Percentiles rank a stretch among this genome's conserved stretches.
Evolutionary conservation across 2,329 filamentous ascomycete genomes (phyloP).

Genomic region (Hymenoscyphus repandus): DNA sequence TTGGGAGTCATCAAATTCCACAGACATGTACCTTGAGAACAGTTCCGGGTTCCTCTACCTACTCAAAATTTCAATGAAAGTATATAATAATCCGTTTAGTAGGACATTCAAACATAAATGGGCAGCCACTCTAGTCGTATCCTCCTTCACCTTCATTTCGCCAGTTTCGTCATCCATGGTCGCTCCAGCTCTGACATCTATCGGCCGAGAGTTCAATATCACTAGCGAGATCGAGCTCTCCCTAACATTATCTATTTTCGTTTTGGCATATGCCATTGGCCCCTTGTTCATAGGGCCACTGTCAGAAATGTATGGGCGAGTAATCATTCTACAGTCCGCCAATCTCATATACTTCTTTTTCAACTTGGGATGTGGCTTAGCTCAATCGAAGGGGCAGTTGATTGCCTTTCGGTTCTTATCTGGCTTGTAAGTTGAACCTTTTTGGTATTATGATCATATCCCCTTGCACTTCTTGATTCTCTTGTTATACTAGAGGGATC

Average conservation of each 20-base stretch:
- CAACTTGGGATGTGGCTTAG: conserved; percentile 45
- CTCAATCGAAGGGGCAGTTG: conserved; percentile 35
- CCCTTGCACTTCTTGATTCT: too few species aligned
- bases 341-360: conserved; percentile 47
- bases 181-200: conserved; percentile 42
- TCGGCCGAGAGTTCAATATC: conserved; percentile 49
- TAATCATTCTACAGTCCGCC: conserved; percentile 35
- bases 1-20: too few species aligned
- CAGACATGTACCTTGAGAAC: too few species aligned
- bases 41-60: too few species aligned
- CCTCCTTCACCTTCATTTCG: conserved; percentile 43
- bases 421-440: conserved; percentile 32
- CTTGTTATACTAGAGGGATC: too few species aligned
- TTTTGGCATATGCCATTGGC: conserved; percentile 40
- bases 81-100: too few species aligned
- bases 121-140: conserved; percentile 42
- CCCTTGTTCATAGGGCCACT: conserved; percentile 55
- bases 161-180: conserved; percentile 49
- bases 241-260: conserved; percentile 41
- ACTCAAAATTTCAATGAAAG: too few species aligned
- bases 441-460: too few species aligned
- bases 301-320: conserved; percentile 43
- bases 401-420: conserved; percentile 41
- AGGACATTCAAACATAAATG: conserved; percentile 34
- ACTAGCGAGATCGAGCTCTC: conserved; percentile 39